Base-by-base conservation (phyloP, 495 filamentous ascomycete genomes). In the Penicillium crystallinum region DNA sequence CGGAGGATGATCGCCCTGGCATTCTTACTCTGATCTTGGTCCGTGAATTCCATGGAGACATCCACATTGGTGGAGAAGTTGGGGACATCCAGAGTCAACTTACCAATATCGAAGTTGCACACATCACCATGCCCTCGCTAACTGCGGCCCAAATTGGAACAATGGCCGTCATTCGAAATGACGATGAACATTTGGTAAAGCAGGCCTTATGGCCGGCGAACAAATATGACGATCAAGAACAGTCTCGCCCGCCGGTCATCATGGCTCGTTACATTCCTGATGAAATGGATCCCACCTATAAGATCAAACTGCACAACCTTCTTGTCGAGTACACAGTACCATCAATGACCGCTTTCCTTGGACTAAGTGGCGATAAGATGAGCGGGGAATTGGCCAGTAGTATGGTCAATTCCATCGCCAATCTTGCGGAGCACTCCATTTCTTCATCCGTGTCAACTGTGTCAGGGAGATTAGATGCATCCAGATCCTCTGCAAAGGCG, bases 1-100 rank as follows among this genome's bases (percentile, higher is more conserved):
- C 95, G 0, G 91, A 97, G 62, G 95, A 97, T 70, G 92, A 97
- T 54, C 83, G 93, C 0, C 95, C 95, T 12, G 95, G 95, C 0
- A 72, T 97, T 23, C 68, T 99, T 30, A 91, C 85, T 6, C 70
- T 97, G 14, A 73, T 78, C 9, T 68, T 81, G n/a, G 59, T 96
- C 35, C 77, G 82, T 40, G 75, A 82, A 7, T 52, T 90, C 10
- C 78, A 84, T 19, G 63, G 76, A 15, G 58, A 77, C 17, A 69
- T 87, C 14, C 77, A 84, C 37, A 51, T 90, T 34, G 77, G 81
- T 18, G 79, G 83, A 2, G 72, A 73, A 27, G 71, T 97, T 37
- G 93, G 93, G 0, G 66, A 70, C 30, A 53, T 96, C 8, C 72
- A 81, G 15, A 62, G 81, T 1, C 65, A 66, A 8, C 58, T 85